Conservation (phyloP, 306 rosid species). For the cucumber (Cucumis sativus) region Cucumber_9930_V3 NC_026657.2:16086501-16087000, state of each 20-base stretch:
- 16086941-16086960: constrained; percentile 1
- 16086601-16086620: background rate
- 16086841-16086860: background rate
- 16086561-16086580: background rate
- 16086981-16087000: background rate
- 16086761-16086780: background rate
- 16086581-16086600: background rate
- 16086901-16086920: background rate
- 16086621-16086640: background rate
- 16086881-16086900: background rate
- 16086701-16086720: background rate
- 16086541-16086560: background rate
- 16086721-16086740: background rate
- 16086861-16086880: background rate
- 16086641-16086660: background rate
- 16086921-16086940: background rate
- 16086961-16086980: background rate
- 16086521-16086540: constrained; percentile 3
- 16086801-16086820: background rate
- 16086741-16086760: background rate
- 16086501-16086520: constrained; percentile 5
- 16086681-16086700: background rate
- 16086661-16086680: background rate
- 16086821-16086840: background rate
- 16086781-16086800: background rate